A percentile compares a stretch with the other conserved stretches of the same genome.
Conservation (phyloP, 73 alveolate species). For the Paramecium octaurelia region DNA sequence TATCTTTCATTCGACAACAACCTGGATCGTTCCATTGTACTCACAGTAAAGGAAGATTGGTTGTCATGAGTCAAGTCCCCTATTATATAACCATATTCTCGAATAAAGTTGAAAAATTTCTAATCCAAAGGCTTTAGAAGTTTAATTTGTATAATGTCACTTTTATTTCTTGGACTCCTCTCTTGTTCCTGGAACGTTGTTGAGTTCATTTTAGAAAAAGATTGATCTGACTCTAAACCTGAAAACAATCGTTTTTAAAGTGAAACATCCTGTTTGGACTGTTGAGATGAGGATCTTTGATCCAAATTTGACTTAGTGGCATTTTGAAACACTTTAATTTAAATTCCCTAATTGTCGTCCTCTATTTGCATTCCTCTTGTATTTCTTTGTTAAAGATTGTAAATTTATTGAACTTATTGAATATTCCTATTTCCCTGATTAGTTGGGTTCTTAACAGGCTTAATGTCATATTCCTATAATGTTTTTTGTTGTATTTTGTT, state of each 20-base stretch:
- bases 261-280: not conserved
- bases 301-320: not conserved
- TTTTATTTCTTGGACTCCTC: not conserved
- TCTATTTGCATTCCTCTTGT: not conserved
- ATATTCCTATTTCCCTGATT: not conserved
- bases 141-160: not conserved
- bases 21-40: slow-evolving; percentile 1
- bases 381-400: not conserved
- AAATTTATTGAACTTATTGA: not conserved
- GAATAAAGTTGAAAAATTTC: not conserved
- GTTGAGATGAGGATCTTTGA: not conserved
- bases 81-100: slow-evolving; percentile 33
- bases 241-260: not conserved
- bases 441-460: not conserved
- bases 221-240: not conserved
- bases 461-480: not conserved
- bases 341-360: not conserved
- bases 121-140: not conserved
- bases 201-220: not conserved
- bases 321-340: not conserved
- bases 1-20: not conserved
- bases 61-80: not conserved
- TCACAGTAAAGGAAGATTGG: slow-evolving; percentile 2
- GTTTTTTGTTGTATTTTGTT: not conserved
- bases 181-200: not conserved